phyloP scores from a whole-genome alignment of 139 green algal species.

The Auxenochlorella pyrenoidosa region DNA sequence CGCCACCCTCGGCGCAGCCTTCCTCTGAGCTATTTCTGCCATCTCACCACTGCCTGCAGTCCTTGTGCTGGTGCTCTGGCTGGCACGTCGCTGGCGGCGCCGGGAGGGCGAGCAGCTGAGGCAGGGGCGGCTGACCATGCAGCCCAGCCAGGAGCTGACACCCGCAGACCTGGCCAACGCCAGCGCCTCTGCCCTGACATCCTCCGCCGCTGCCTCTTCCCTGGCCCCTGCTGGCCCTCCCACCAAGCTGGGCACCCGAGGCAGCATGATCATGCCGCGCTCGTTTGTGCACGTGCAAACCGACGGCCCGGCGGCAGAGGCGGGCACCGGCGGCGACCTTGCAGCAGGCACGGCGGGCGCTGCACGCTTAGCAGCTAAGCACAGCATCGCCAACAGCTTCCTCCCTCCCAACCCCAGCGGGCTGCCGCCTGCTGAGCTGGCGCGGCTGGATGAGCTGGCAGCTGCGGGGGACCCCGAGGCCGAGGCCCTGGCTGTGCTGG shows the following conservation, averaged over 20 bases:
- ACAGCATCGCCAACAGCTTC: too few relatives aligned
- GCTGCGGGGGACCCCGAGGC: neutral
- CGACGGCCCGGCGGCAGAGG: neutral
- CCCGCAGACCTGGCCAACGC: neutral
- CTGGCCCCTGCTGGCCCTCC: neutral
- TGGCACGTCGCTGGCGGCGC: neutral
- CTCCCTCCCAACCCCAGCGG: too few relatives aligned
- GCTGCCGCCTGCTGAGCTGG: neutral
- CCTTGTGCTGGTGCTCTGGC: neutral
- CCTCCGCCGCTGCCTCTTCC: neutral
- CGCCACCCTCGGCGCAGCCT: too few relatives aligned
- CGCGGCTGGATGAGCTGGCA: neutral
- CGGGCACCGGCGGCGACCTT: neutral
- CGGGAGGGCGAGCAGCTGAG: neutral
- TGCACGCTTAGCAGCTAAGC: neutral
- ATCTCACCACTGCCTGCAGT: neutral
- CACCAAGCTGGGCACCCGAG: neutral
- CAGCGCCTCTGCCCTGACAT: neutral
- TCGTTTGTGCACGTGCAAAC: neutral
- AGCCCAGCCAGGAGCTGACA: neutral
- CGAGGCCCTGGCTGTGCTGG: neutral
- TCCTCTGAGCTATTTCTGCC: too few relatives aligned
- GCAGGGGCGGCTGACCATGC: conserved; percentile 12
- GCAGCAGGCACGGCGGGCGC: neutral
- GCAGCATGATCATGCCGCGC: neutral